phyloP scores from a whole-genome alignment of 768 basidiomycete species.

The Rhizopogon vinicolor region DNA sequence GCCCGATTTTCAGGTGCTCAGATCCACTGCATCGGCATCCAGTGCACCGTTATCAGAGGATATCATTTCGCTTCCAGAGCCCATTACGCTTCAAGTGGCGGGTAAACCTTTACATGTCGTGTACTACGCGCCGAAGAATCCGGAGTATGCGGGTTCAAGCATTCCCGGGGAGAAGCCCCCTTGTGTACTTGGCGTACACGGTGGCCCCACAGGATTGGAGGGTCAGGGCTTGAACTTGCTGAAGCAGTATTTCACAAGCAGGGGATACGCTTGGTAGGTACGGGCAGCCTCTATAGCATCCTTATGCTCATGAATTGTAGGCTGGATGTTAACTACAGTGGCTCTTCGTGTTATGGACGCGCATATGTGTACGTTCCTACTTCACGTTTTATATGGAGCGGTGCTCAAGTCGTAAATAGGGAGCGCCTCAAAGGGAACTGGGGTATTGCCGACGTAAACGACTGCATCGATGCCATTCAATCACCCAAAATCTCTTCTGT shows the following conservation, averaged over 20 bases:
- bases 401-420: conserved; percentile 48
- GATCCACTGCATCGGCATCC: conserved; percentile 17
- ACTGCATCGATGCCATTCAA: conserved; percentile 52
- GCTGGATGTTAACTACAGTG: conserved; percentile 73
- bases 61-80: conserved; percentile 42
- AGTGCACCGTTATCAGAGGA: neutral
- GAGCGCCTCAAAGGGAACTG: conserved; percentile 57
- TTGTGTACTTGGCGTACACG: conserved; percentile 60
- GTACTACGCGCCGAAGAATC: conserved; percentile 66
- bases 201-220: conserved; percentile 59
- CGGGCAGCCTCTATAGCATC: no score
- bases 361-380: conserved; percentile 43
- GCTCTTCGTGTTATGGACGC: conserved; percentile 71
- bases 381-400: conserved; percentile 55
- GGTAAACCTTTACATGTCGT: conserved; percentile 51
- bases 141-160: conserved; percentile 46
- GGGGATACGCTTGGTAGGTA: conserved; percentile 62
- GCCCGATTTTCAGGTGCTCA: conserved; percentile 17
- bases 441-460: conserved; percentile 72
- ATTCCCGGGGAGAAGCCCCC: conserved; percentile 55
- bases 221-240: conserved; percentile 46
- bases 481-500: conserved; percentile 37
- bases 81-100: conserved; percentile 36
- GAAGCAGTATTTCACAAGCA: conserved; percentile 63
- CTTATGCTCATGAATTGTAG: neutral